Evolutionary conservation across 768 basidiomycete genomes (phyloP).

Genomic region (Xerocomellus amylosporus): DNA sequence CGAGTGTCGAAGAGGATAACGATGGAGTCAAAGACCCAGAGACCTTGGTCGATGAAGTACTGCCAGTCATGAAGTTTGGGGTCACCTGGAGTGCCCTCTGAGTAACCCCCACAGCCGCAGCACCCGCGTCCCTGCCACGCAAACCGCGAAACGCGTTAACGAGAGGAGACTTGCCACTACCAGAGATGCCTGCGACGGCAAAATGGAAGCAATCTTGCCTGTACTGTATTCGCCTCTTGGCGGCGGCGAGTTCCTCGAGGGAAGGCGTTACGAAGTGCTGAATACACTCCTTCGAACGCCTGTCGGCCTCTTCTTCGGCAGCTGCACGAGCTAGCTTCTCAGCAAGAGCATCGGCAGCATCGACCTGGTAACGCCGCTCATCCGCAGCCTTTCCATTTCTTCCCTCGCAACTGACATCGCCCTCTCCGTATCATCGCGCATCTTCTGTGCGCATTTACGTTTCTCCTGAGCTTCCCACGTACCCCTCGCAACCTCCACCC

Average conservation of each 20-base stretch:
- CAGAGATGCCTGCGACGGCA: conserved; percentile 30
- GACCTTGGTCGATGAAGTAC: conserved; percentile 10
- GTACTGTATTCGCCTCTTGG: conserved; percentile 12
- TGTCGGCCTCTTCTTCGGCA: no score
- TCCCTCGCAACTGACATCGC: background rate
- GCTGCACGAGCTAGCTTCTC: no score
- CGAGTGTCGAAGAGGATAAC: conserved; percentile 8
- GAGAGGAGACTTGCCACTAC: conserved; percentile 34
- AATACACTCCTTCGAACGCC: no score
- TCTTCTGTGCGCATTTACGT: background rate
- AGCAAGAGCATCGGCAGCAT: no score
- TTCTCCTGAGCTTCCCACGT: background rate
- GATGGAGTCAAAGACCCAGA: conserved; percentile 5
- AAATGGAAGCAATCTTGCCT: conserved; percentile 28
- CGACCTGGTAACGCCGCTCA: conserved; percentile 10
- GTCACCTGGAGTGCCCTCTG: background rate
- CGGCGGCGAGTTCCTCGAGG: background rate
- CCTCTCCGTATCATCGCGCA: background rate
- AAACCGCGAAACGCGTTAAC: conserved; percentile 4
- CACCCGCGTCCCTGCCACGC: no score
- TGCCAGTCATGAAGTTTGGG: conserved; percentile 2
- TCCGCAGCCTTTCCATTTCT: background rate
- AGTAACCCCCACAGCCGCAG: no score
- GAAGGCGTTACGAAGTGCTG: background rate
- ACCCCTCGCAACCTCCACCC: conserved; percentile 1